Percentiles rank a stretch among this genome's conserved stretches.
These are phyloP conservation scores for Magnusiomyces clavatus DNA, from an alignment of 1,139 yeast genomes.

Conservation along the genomic window DNA sequence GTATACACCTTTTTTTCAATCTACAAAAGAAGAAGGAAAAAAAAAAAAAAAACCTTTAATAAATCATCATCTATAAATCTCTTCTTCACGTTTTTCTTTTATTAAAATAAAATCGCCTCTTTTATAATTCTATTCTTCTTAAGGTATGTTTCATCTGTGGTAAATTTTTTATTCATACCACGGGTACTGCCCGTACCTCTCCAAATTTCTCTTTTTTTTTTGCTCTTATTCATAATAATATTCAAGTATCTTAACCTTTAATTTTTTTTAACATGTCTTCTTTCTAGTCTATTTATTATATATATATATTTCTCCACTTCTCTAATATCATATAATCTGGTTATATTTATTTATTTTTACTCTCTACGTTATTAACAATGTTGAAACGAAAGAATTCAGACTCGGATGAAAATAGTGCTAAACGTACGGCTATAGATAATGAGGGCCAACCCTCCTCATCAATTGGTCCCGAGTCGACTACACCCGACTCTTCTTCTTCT, in stretches of 20 bases:
- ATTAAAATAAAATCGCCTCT: too few species aligned
- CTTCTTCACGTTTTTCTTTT: too few species aligned
- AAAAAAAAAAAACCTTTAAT: not conserved
- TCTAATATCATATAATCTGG: not conserved
- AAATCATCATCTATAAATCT: too few species aligned
- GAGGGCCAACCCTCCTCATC: not conserved
- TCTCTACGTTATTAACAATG: slow-evolving; percentile 24
- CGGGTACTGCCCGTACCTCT: too few species aligned
- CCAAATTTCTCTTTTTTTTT: not conserved
- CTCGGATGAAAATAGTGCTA: slow-evolving; percentile 33
- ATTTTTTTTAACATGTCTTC: not conserved
- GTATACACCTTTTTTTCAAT: not conserved
- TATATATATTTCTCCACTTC: too few species aligned
- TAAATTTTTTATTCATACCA: too few species aligned
- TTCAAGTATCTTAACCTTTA: not conserved
- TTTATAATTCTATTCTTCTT: not conserved
- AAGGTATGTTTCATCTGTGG: slow-evolving; percentile 4
- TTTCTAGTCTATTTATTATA: not conserved
- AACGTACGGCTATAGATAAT: slow-evolving; percentile 61
- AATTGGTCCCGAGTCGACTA: not conserved
- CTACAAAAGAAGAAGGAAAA: not conserved
- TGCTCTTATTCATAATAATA: not conserved
- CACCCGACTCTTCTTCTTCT: not conserved
- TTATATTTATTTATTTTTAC: not conserved
- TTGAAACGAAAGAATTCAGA: slow-evolving; percentile 69